Base-by-base conservation (phyloP, 2,329 filamentous ascomycete species). In the Intubia oerlemansii region DNA sequence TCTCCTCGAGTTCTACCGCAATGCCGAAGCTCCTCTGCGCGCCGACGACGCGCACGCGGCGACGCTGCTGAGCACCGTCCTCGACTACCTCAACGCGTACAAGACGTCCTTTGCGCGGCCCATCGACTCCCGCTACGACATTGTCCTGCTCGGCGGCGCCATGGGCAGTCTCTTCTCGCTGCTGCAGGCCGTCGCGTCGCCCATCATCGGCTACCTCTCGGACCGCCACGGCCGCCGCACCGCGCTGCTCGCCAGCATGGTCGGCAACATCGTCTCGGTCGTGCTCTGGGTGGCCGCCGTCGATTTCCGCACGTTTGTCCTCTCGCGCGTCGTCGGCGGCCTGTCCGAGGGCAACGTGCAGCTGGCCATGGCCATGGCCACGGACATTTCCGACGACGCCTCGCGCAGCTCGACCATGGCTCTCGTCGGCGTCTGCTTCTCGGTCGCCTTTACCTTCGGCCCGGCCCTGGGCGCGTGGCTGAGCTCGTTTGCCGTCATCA, bases 281-380 rank as follows among this genome's bases (percentile, higher is more conserved):
- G 70, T 90, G 17, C 67, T 98, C 10, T 98, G 88, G 88, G 81
- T 93, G 7, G 66, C 74, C 25, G 88, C 88, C 1, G 76, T 79
- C 30, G 85, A 95, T 52, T 98, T 98, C 54, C 70, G 84, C 24
- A 95, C 85, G 2, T 98, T 98, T 46, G 62, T 98, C 17, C 78
- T 82, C n/a, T 91, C 81, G 41, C 71, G 88, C 28, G 55, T 98
- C 3, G 79, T 98, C 1, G 88, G 88, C 15, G 88, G 88, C 0
- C 52, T 98, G 38, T 93, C 84, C 32, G 88, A 98, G 54, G 88
- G 88, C 36, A 98, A 98, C 42, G 79, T 98, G 3, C 88, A 98
- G 55, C 62, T 98, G 10, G 85, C 88, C 5, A 88, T 85, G 37
- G 85, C 88, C 24, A 95, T 98, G 48, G 88, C 88, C 12, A 88